Evolutionary conservation across 352 stramenopile genomes (phyloP), one percentile per base, ranked within the genome.

Genomic region (Globisporangium paroecandrum): DNA sequence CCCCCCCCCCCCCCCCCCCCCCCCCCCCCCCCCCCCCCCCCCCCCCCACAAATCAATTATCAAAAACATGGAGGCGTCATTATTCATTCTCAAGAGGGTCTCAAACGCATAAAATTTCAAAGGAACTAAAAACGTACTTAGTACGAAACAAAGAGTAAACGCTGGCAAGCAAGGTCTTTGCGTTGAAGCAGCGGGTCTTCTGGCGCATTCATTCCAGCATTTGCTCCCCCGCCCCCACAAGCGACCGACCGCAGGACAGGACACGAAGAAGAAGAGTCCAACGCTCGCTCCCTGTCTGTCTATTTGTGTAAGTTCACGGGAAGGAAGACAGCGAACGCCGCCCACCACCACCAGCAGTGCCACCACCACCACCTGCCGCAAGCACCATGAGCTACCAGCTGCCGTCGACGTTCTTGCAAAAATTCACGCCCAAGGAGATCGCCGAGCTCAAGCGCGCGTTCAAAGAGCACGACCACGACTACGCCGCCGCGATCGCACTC

Each of bases 391-490:
- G 85, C 75, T 95, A 95, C 79, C 83, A 93, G 61, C 73, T 95
- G 24, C 88, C 85, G 38, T 93, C 85, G 32, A 74, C 79, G 55
- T 95, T 94, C 66, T 65, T 95, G 59, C 87, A 94, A 65, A 94
- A 94, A 69, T 94, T 95, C 69, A 88, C 85, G 66, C 88, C 87
- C 70, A 92, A 91, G 69, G 88, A 96, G 74, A 94, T 93, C 74
- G 82, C 94, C 68, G 83, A 94, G 72, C 77, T 93, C 71, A 93
- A 94, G 73, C 79, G 82, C 67, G 82, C 90, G 36, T 96, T 96
- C 73, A 91, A 92, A 64, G 81, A 91, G 77, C 89, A 93, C 62
- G 88, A 96, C 72, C 69, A 66, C 58, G 83, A 96, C 74, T 84
- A 82, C 56, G 75, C 75, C 13, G 88, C 83, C 5, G 82, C 82